phyloP scores from a whole-genome alignment of 2,329 filamentous ascomycete species.

The Colletotrichum kahawae region DNA sequence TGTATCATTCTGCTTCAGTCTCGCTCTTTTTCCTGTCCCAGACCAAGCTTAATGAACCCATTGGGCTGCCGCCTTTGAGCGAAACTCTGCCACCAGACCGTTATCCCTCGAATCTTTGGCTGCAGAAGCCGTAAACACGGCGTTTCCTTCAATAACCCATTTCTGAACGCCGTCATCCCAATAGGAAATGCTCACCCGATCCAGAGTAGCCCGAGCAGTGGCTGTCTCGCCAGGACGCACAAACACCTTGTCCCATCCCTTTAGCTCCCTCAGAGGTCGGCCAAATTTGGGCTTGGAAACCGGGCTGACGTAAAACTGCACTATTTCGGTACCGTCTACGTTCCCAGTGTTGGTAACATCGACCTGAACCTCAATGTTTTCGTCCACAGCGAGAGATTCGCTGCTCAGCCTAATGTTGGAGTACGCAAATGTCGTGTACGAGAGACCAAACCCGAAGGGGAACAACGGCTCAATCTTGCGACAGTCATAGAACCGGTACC shows the following conservation, averaged over 20 bases:
- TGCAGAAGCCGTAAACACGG: background rate
- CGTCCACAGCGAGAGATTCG: background rate
- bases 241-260: background rate
- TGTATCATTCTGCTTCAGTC: too few species aligned
- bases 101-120: background rate
- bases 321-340: background rate
- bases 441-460: background rate
- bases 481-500: background rate
- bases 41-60: background rate
- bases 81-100: background rate
- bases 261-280: background rate
- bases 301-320: background rate
- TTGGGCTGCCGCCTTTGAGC: background rate
- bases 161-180: background rate
- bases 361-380: background rate
- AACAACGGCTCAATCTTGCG: background rate
- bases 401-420: background rate
- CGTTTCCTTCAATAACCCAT: background rate
- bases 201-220: background rate
- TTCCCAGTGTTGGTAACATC: background rate
- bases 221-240: background rate
- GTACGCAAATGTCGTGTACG: background rate
- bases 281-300: background rate
- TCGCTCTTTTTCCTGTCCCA: too few species aligned
- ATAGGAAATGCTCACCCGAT: background rate